Evolutionary conservation across 257 asterid species (phyloP), one percentile per base, ranked within the genome.

Genomic region (Plantago major): DNA sequence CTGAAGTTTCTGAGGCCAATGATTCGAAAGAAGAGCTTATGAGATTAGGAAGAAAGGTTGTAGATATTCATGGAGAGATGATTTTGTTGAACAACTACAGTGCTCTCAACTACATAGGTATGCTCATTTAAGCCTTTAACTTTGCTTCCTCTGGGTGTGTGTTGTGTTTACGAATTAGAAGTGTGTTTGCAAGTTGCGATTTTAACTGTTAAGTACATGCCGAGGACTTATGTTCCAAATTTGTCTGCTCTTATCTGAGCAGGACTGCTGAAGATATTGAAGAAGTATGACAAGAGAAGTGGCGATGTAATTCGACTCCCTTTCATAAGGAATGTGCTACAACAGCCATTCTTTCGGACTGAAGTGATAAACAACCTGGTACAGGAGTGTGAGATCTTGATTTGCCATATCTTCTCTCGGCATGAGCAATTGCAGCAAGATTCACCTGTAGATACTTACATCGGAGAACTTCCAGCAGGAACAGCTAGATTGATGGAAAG

Each of bases 41-140:
- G 74, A 79, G 71, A 71, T 75, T 90, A 26, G 88, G 95, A 47
- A 74, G 86, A 57, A 74, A 73, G 65, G 76, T 85, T 40, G 96
- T 81, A 19, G 95, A 90, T 77, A 79, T 90, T 65, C 95, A 90
- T 38, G 97, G 96, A n/a, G 96, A 87, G 72, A 83, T 90, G 95
- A 74, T 90, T 68, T 71, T 87, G 67, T 64, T 90, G 74, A 89
- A 83, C 66, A 87, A 90, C 70, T 90, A 90, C 74, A 90, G 96
- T 68, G 90, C 86, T 69, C 95, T 90, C 63, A 87, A 87, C 78
- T 90, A 87, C 74, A 83, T 88, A 73, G 97, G 97, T 89, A 60
- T 57, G 57, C 19, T 48, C 33, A 54, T 19, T 64, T 65, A 9
- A 7, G 14, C 46, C 51, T 46, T 33, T 22, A 42, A 56, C 49